Conservation (phyloP, 2,329 filamentous ascomycete species). For the Gliomastix tumulicola region DNA sequence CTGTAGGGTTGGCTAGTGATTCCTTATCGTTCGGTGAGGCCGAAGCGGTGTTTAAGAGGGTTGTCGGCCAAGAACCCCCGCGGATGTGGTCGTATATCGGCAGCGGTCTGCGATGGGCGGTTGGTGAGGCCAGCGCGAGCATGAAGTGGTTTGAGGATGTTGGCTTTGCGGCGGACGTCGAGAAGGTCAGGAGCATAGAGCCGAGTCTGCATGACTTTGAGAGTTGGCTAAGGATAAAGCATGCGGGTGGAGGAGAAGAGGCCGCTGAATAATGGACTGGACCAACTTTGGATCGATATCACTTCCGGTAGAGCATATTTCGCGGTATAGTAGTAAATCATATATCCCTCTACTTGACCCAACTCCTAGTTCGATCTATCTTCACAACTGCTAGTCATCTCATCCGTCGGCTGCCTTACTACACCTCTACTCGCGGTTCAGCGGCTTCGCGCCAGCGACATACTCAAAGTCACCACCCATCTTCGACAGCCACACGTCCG, state of each 20-base stretch:
- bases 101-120: constrained; percentile 8
- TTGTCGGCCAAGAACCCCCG: not conserved
- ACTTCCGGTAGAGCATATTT: too few species aligned
- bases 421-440: not conserved
- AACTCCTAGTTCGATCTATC: too few species aligned
- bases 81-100: constrained; percentile 8
- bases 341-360: too few species aligned
- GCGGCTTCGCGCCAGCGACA: not conserved
- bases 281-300: too few species aligned
- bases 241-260: too few species aligned
- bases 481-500: not conserved
- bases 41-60: not conserved
- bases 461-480: not conserved
- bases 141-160: constrained; percentile 9
- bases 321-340: too few species aligned
- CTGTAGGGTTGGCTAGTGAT: constrained; percentile 9
- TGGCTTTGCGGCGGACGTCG: constrained; percentile 6
- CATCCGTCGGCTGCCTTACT: too few species aligned
- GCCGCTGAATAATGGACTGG: too few species aligned
- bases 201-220: constrained; percentile 9
- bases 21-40: constrained; percentile 8
- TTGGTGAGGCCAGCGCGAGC: constrained; percentile 8
- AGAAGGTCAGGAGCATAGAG: constrained; percentile 3
- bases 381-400: too few species aligned
- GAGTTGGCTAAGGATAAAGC: too few species aligned